Conservation (phyloP, 129 eudicot species). For the Centaurea solstitialis region DNA sequence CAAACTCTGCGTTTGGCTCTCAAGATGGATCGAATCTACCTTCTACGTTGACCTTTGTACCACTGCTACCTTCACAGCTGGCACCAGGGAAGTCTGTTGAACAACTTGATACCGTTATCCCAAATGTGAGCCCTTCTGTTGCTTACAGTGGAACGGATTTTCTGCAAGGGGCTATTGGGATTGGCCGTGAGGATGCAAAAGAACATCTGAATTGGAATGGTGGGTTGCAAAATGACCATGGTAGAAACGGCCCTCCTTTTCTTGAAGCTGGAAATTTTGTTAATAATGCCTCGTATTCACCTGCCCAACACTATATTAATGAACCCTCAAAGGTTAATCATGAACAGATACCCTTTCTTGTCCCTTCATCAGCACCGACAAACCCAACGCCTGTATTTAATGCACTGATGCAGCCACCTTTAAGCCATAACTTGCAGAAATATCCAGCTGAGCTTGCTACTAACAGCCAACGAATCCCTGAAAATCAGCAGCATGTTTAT, state of each 20-base stretch:
- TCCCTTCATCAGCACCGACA: too few species aligned
- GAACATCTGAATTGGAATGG: neutral
- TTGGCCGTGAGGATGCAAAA: slow-evolving; percentile 13
- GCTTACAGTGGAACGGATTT: slow-evolving; percentile 12
- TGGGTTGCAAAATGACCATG: neutral
- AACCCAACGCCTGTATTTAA: neutral
- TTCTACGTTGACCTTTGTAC: slow-evolving; percentile 45
- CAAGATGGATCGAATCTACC: slow-evolving; percentile 56
- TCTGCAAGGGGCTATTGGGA: neutral
- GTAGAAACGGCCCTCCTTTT: too few species aligned
- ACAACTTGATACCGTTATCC: slow-evolving; percentile 25
- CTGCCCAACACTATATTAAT: too few species aligned
- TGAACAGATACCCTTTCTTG: too few species aligned
- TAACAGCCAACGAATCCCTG: slow-evolving; percentile 25
- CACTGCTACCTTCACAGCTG: slow-evolving; percentile 36
- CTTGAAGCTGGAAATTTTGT: too few species aligned
- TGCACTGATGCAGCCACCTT: slow-evolving; percentile 25
- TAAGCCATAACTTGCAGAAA: slow-evolving; percentile 22
- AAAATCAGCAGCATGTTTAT: slow-evolving; percentile 25
- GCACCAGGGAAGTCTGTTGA: slow-evolving; percentile 28
- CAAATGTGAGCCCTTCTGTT: slow-evolving; percentile 21
- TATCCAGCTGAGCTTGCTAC: slow-evolving; percentile 21
- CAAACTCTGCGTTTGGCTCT: slow-evolving; percentile 54
- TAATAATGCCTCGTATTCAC: too few species aligned
- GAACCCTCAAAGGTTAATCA: too few species aligned